Conservation (phyloP, 805 yeast genomes). For the Sugiyamaella qingdaonensis region DNA sequence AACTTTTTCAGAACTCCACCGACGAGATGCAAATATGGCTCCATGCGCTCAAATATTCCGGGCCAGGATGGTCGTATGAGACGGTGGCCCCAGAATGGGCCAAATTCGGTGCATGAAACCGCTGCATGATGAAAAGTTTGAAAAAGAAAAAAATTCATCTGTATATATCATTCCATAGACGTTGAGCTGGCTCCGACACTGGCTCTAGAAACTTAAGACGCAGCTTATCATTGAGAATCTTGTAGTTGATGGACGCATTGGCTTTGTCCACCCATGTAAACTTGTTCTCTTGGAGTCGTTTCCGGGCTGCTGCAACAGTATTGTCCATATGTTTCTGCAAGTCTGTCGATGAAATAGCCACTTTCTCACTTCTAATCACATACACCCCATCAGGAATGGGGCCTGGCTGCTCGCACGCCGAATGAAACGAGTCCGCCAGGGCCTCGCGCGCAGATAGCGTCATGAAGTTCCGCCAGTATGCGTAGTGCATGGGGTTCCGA, state of each 20-base stretch:
- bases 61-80: not conserved
- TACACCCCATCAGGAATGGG: conserved; percentile 18
- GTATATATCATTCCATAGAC: conserved; percentile 78
- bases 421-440: conserved; percentile 9
- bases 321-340: conserved; percentile 12
- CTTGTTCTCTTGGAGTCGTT: not conserved
- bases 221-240: conserved; percentile 8
- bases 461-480: conserved; percentile 19
- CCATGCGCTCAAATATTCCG: not conserved
- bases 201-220: conserved; percentile 7
- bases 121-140: no score
- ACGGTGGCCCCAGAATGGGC: not conserved
- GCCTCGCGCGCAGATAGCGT: conserved; percentile 1
- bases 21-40: conserved; percentile 37
- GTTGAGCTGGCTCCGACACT: not conserved
- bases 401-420: not conserved
- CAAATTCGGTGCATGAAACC: no score
- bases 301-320: conserved; percentile 9
- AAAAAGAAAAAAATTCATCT: no score
- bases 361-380: conserved; percentile 12
- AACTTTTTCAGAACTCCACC: conserved; percentile 72
- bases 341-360: conserved; percentile 7
- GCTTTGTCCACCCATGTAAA: conserved; percentile 18
- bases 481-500: conserved; percentile 21
- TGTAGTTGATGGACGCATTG: conserved; percentile 6